Evolutionary conservation across 2,329 filamentous ascomycete genomes (phyloP), one percentile per base, ranked within the genome.

Genomic region (Ceratocystis albifundus): DNA sequence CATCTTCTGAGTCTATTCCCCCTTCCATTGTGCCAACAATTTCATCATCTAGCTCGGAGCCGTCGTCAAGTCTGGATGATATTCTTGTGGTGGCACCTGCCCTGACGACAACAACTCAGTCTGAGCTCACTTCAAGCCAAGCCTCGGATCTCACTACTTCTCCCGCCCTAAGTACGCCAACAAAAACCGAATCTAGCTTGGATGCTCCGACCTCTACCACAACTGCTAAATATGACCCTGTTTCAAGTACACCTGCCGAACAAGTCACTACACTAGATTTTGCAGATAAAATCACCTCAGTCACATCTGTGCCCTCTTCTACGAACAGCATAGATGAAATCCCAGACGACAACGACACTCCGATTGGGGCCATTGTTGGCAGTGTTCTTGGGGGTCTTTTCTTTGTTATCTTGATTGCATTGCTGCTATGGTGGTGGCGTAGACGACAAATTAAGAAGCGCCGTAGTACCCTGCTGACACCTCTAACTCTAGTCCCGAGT

Each of bases 401-500:
- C 0, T 73, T 77, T n/a, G 69, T 80, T 45, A 76, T 76, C 2
- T 67, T 84, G 17, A 70, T 82, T 25, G 77, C 74, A 0, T 76
- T 84, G 50, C 68, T 82, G 2, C 69, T 82, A 8, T 84, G 80
- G 81, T 76, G 81, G 69, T 78, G 77, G 76, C 74, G 77, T 62
- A 79, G 79, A 69, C 76, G 76, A 55, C 69, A 72, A 64, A 70
- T 75, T 59, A 74, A 75, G 70, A 77, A 75, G 70, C 76, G 79
- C 46, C 76, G 78, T 66, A 81, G 77, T 72, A 80, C 79, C 0
- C 74, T 81, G 2, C 73, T 82, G 32, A 82, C 80, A 2, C 79
- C 80, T 0, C 72, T 82, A 8, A 78, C 77, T 22, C 69, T 74
- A 0, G 74, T 75, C 0, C 72, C 72, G 20, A 65, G 67, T 32